Base-by-base conservation (phyloP, 1,139 yeast species). In the Yamadazyma siamensis region DNA sequence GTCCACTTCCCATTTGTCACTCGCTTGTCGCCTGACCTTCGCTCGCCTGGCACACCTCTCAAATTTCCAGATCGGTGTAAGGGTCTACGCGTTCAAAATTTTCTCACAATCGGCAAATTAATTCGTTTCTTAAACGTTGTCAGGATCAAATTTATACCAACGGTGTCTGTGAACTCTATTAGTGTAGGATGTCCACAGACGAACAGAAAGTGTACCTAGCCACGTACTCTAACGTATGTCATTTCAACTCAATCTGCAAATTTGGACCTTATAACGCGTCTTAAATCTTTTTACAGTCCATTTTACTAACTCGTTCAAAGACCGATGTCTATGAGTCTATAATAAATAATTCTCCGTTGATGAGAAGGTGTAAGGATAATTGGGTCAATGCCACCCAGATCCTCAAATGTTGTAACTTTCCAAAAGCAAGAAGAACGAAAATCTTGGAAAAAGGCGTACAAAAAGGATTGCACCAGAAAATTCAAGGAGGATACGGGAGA, bases 381-480 rank as follows among this genome's bases (percentile, higher is more conserved):
- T 88, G 96, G 95, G 94, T 89, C 33, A 91, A 91, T 61, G 97
- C 97, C n/a, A 91, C 98, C 15, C 97, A 91, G 59, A 88, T 91
- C 28, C 69, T 91, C 38, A 89, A 91, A 55, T 89, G 94, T 29
- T 96, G 97, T 31, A 84, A 87, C 50, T 88, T 89, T 53, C 95
- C 96, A 40, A 89, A 89, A 56, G 95, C 96, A 2, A 87, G 84
- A 54, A 67, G 97, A 49, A 89, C 96, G 9, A 79, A 94, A 51
- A 88, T 88, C 40, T 71, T 89, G 46, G 97, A 91, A 51, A 80
- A 84, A 49, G 96, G 94, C 39, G 94, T 89, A 13, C 94, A 87
- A 46, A 79, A 77, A 31, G 94, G 94, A 3, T 61, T 68, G 10
- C 96, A 87, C 55, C 96, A 89, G 50, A 89, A 89, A 56, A 88